These are phyloP conservation scores for Pleurotus giganteus DNA, from an alignment of 768 basidiomycete genomes.

Conservation along the genomic window DNA sequence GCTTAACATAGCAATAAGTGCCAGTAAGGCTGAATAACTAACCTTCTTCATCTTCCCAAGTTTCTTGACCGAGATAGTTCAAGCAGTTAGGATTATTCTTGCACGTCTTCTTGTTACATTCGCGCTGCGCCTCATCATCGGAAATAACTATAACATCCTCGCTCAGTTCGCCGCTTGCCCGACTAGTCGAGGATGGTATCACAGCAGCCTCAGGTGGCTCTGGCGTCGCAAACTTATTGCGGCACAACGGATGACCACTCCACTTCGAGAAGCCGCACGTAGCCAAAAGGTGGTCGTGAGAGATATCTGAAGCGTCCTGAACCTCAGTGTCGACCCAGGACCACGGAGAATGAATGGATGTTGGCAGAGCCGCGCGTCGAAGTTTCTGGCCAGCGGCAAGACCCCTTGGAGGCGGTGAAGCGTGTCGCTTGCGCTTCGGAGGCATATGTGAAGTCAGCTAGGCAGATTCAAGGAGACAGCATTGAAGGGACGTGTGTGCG, in stretches of 20 bases:
- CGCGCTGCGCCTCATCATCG: slow-evolving; percentile 52
- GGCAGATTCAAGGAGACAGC: slow-evolving; percentile 25
- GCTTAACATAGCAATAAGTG: slow-evolving; percentile 13
- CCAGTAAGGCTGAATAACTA: slow-evolving; percentile 13
- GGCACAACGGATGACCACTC: slow-evolving; percentile 52
- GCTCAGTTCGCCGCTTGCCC: slow-evolving; percentile 41
- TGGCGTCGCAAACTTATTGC: slow-evolving; percentile 47
- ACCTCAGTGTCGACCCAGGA: slow-evolving; percentile 78
- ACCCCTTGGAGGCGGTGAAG: slow-evolving; percentile 45
- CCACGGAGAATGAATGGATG: slow-evolving; percentile 56
- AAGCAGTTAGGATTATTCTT: slow-evolving; percentile 80
- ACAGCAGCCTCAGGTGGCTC: slow-evolving; percentile 15
- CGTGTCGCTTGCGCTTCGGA: slow-evolving; percentile 56
- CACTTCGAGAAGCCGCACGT: slow-evolving; percentile 65
- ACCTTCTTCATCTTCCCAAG: slow-evolving; percentile 74
- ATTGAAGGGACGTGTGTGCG: slow-evolving; percentile 1
- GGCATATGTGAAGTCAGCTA: slow-evolving; percentile 36
- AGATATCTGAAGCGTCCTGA: slow-evolving; percentile 53
- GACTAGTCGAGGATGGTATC: neutral
- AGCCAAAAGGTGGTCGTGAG: slow-evolving; percentile 59
- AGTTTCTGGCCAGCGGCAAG: slow-evolving; percentile 61
- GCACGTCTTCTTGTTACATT: slow-evolving; percentile 64
- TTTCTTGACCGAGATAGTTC: slow-evolving; percentile 82
- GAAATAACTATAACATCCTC: slow-evolving; percentile 70
- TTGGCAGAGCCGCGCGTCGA: slow-evolving; percentile 53